These are phyloP conservation scores for Ogataea pignaliae DNA, from an alignment of 805 yeast species.

Conservation along the genomic window DNA sequence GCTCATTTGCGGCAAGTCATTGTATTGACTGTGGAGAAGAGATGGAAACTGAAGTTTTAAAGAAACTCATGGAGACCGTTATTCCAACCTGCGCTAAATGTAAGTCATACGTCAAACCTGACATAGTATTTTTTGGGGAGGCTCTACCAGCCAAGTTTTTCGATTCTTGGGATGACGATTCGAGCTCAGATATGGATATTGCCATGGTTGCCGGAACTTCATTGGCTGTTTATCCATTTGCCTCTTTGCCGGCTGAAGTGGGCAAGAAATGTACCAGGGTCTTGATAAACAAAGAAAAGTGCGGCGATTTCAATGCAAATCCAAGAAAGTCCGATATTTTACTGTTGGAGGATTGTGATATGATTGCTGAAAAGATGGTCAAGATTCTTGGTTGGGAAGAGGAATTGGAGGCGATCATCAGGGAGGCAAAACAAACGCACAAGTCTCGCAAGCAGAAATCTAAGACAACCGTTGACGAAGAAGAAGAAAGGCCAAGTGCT, in stretches of 20 bases:
- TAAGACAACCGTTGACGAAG: constrained; percentile 5
- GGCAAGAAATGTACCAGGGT: constrained; percentile 47
- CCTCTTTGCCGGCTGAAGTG: constrained; percentile 70
- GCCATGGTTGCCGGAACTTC: constrained; percentile 93
- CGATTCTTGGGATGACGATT: constrained; percentile 58
- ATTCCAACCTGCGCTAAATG: constrained; percentile 62
- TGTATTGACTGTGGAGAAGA: constrained; percentile 70
- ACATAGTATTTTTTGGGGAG: constrained; percentile 94
- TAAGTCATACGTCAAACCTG: constrained; percentile 81
- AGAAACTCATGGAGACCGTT: constrained; percentile 29
- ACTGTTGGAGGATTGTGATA: constrained; percentile 60
- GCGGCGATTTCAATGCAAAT: constrained; percentile 61
- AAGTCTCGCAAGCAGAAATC: constrained; percentile 5
- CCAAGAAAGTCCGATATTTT: constrained; percentile 60
- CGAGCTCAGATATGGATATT: constrained; percentile 48
- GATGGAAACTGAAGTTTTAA: constrained; percentile 46
- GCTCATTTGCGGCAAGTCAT: constrained; percentile 81
- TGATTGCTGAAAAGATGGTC: constrained; percentile 51
- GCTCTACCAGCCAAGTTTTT: constrained; percentile 70
- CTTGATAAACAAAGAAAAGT: constrained; percentile 68
- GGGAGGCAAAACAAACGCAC: constrained; percentile 19
- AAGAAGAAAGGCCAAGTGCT: constrained; percentile 5
- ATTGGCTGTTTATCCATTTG: constrained; percentile 86
- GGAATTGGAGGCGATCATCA: constrained; percentile 43
- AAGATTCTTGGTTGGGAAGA: constrained; percentile 59